A percentile compares a stretch with the other conserved stretches of the same genome.
phyloP scores from a whole-genome alignment of 441 rosid species.

The Croton setiger region DNA sequence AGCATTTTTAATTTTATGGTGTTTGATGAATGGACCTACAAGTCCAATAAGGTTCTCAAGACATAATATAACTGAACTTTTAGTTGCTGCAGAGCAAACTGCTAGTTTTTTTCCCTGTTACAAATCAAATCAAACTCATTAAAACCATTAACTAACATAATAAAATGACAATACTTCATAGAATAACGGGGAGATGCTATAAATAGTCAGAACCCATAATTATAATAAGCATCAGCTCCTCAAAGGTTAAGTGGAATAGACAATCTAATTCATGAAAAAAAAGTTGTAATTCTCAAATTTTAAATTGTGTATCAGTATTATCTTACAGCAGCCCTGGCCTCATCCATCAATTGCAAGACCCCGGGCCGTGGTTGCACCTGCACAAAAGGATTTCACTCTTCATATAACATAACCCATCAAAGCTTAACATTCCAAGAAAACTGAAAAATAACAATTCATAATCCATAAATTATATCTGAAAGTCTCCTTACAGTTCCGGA shows the following conservation, averaged over 20 bases:
- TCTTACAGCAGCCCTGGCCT: constrained; percentile 85
- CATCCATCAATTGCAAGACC: constrained; percentile 85
- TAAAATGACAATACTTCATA: not conserved
- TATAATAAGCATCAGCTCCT: not conserved
- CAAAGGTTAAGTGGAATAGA: not conserved
- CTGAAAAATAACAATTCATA: not conserved
- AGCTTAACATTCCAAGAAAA: not conserved
- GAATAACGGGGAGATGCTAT: not conserved
- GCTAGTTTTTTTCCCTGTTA: constrained; percentile 72
- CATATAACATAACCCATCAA: constrained; percentile 2
- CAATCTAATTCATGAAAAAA: not conserved
- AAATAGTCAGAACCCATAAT: not conserved
- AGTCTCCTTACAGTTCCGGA: constrained; percentile 77
- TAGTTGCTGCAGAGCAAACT: constrained; percentile 96
- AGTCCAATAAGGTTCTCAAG: constrained; percentile 79
- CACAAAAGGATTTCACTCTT: constrained; percentile 21
- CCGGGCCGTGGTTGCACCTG: constrained; percentile 94
- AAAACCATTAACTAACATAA: not conserved
- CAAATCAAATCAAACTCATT: constrained; percentile 3
- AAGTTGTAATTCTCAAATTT: not conserved
- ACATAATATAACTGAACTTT: constrained; percentile 85
- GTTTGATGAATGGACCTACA: constrained; percentile 17
- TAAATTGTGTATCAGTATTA: not conserved
- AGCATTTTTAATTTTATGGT: not conserved
- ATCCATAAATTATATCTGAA: not conserved